These are phyloP conservation scores for Grosmannia penicillata DNA, from an alignment of 2,329 filamentous ascomycete species.

Conservation along the genomic window DNA sequence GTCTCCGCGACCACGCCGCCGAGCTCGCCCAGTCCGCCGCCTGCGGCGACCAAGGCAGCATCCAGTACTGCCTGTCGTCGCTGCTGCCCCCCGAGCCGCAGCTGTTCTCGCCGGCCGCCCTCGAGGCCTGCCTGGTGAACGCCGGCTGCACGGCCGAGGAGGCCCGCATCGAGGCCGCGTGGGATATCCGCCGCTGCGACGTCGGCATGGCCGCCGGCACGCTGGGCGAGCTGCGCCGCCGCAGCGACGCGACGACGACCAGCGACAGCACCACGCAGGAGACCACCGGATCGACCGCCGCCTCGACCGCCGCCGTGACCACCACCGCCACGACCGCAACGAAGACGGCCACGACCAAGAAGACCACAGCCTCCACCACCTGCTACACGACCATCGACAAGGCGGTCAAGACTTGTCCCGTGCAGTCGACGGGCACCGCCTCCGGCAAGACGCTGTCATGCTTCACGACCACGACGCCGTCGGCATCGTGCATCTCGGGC, in stretches of 20 bases:
- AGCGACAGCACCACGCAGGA: neutral
- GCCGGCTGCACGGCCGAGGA: conserved; percentile 22
- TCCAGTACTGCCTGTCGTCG: conserved; percentile 27
- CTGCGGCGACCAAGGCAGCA: conserved; percentile 27
- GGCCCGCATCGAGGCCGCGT: conserved; percentile 18
- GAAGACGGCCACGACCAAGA: neutral
- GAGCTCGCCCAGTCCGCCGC: conserved; percentile 24
- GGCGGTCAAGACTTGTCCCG: conserved; percentile 23
- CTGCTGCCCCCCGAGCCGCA: conserved; percentile 10
- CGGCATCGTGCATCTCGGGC: conserved; percentile 25
- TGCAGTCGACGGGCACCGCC: conserved; percentile 20
- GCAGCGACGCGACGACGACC: conserved; percentile 4
- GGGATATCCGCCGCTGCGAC: conserved; percentile 19
- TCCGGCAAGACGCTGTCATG: conserved; percentile 23
- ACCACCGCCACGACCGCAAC: neutral
- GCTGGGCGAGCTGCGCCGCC: conserved; percentile 12
- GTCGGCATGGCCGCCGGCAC: neutral
- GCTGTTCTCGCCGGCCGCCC: conserved; percentile 10
- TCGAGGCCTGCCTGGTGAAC: conserved; percentile 23
- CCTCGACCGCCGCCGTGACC: too few relatives aligned
- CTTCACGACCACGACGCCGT: conserved; percentile 19
- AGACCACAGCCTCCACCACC: conserved; percentile 1
- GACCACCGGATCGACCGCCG: neutral
- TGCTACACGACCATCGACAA: conserved; percentile 20
- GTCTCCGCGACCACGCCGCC: conserved; percentile 22